A percentile compares a stretch with the other conserved stretches of the same genome.
Evolutionary conservation across 2,329 filamentous ascomycete species (phyloP).

Genomic region (Xylariaceae sp.): DNA sequence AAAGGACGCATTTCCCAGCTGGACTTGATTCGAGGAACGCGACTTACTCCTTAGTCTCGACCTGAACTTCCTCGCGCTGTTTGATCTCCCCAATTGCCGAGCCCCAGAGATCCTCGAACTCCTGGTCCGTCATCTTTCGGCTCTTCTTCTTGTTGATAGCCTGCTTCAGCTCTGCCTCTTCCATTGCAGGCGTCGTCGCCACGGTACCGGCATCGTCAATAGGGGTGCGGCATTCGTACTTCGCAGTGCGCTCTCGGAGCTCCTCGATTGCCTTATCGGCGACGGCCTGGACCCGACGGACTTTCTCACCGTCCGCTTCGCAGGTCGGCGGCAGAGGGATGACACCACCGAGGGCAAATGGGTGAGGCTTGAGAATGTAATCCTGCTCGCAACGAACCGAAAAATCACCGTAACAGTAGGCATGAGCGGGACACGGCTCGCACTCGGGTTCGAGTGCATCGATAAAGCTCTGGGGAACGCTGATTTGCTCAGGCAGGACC

Average conservation of each 20-base stretch:
- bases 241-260: conserved; percentile 75
- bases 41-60: conserved; percentile 50
- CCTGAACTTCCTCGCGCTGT: conserved; percentile 54
- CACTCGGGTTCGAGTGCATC: conserved; percentile 72
- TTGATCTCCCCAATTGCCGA: conserved; percentile 69
- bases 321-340: conserved; percentile 85
- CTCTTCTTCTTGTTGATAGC: conserved; percentile 69
- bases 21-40: no score
- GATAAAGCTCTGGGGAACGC: conserved; percentile 68
- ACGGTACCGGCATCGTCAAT: conserved; percentile 55
- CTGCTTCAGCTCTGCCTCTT: conserved; percentile 71
- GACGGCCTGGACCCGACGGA: conserved; percentile 76
- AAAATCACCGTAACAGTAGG: conserved; percentile 77
- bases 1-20: no score
- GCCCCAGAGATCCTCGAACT: conserved; percentile 86
- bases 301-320: conserved; percentile 91
- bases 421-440: conserved; percentile 84
- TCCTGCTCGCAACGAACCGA: conserved; percentile 76
- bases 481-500: conserved; percentile 45
- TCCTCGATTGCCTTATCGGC: conserved; percentile 84
- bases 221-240: conserved; percentile 82
- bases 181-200: conserved; percentile 52
- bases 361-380: conserved; percentile 80
- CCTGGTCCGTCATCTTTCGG: conserved; percentile 76
- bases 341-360: conserved; percentile 72